Conservation (phyloP, 331 rosid species). For the Quercus phellos region DNA sequence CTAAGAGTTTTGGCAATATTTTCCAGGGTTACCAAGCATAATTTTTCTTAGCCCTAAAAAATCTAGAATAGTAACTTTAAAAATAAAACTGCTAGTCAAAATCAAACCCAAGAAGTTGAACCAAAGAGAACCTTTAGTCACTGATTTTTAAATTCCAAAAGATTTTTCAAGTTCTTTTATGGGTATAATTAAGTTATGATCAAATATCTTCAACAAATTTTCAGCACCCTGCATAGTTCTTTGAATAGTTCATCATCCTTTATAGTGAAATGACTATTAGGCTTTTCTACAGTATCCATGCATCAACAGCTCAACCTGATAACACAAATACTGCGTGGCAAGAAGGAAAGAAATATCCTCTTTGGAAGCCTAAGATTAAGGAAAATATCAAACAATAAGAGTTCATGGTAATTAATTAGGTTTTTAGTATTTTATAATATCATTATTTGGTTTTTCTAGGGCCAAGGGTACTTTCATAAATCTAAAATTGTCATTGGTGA, state of each 20-base stretch:
- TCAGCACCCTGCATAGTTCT: background rate
- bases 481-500: too few species aligned
- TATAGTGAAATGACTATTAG: background rate
- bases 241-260: background rate
- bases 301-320: background rate
- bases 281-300: background rate
- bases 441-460: too few species aligned
- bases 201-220: background rate
- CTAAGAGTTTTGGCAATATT: background rate
- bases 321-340: too few species aligned
- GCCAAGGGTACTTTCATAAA: too few species aligned
- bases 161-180: background rate
- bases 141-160: background rate
- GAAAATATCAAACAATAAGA: too few species aligned
- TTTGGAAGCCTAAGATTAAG: too few species aligned
- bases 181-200: background rate
- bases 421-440: too few species aligned
- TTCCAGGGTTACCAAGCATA: background rate
- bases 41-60: background rate
- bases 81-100: background rate
- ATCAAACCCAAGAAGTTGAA: background rate
- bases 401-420: too few species aligned
- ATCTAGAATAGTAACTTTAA: background rate
- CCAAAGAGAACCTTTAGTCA: background rate
- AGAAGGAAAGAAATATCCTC: too few species aligned